phyloP scores from a whole-genome alignment of 1,284 basidiomycete genomes.

The Boletus mariae region DNA sequence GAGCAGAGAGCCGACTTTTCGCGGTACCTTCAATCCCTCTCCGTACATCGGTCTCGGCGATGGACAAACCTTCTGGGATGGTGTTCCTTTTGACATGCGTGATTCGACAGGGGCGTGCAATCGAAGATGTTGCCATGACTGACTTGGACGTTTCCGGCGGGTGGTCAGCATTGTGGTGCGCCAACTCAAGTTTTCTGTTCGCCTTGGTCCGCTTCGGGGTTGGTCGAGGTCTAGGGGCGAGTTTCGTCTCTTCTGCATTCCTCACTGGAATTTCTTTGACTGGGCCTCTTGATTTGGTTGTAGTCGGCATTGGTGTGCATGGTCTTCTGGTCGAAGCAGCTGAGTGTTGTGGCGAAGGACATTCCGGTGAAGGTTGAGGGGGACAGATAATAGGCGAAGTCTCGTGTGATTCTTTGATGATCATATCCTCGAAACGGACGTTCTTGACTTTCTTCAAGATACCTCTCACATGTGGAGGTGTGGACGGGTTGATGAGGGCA shows the following conservation, averaged over 20 bases:
- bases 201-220: conserved; percentile 16
- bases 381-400: background rate
- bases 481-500: conserved; percentile 28
- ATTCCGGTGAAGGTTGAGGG: conserved; percentile 6
- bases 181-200: conserved; percentile 6
- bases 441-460: conserved; percentile 34
- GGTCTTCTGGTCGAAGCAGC: conserved; percentile 12
- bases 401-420: conserved; percentile 5
- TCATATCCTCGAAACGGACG: conserved; percentile 30
- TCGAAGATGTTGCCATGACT: background rate
- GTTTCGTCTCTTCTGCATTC: conserved; percentile 10
- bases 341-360: conserved; percentile 14
- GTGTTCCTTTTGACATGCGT: conserved; percentile 16
- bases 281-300: background rate
- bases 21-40: conserved; percentile 26
- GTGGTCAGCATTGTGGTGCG: background rate
- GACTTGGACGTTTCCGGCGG: conserved; percentile 4
- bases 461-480: conserved; percentile 26
- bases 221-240: conserved; percentile 10
- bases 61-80: conserved; percentile 11
- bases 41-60: conserved; percentile 25
- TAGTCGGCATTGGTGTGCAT: conserved; percentile 9
- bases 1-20: conserved; percentile 44
- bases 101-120: conserved; percentile 19
- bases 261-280: conserved; percentile 3